Percentiles rank a stretch among this genome's conserved stretches.
These are phyloP conservation scores for Hymenoscyphus fraxineus DNA, from an alignment of 2,329 filamentous ascomycete species.

Conservation along the genomic window DNA sequence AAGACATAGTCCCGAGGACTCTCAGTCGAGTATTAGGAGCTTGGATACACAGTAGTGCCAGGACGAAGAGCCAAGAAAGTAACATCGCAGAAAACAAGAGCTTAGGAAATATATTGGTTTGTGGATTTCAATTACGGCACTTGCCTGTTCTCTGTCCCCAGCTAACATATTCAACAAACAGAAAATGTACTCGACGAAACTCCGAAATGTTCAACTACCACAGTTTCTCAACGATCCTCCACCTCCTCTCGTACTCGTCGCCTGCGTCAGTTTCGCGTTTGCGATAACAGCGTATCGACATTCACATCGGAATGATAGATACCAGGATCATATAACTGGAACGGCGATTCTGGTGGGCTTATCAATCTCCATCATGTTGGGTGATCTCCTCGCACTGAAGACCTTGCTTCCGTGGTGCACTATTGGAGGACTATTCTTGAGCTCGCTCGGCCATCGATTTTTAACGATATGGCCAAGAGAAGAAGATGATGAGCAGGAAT, in stretches of 20 bases:
- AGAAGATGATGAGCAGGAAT: not conserved
- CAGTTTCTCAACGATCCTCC: not conserved
- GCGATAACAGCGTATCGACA: not conserved
- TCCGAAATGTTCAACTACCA: not conserved
- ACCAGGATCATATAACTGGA: not conserved
- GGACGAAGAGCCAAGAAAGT: not conserved
- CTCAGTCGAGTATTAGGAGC: not conserved
- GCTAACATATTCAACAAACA: not conserved
- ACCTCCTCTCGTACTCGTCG: not conserved
- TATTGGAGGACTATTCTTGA: not conserved
- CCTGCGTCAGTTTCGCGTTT: not conserved
- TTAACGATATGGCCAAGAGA: not conserved
- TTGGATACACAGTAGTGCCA: not conserved
- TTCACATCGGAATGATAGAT: not conserved
- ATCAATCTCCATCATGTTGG: not conserved
- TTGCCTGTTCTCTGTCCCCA: not conserved
- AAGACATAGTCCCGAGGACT: not conserved
- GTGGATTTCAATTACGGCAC: not conserved
- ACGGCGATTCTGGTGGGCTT: not conserved
- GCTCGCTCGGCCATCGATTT: not conserved
- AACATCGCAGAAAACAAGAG: not conserved
- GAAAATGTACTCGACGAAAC: not conserved
- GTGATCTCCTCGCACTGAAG: not conserved
- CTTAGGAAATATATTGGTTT: not conserved
- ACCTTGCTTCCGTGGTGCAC: not conserved